Evolutionary conservation across 768 basidiomycete species (phyloP), one percentile per base, ranked within the genome.

Genomic region (Kwoniella botswanensis): DNA sequence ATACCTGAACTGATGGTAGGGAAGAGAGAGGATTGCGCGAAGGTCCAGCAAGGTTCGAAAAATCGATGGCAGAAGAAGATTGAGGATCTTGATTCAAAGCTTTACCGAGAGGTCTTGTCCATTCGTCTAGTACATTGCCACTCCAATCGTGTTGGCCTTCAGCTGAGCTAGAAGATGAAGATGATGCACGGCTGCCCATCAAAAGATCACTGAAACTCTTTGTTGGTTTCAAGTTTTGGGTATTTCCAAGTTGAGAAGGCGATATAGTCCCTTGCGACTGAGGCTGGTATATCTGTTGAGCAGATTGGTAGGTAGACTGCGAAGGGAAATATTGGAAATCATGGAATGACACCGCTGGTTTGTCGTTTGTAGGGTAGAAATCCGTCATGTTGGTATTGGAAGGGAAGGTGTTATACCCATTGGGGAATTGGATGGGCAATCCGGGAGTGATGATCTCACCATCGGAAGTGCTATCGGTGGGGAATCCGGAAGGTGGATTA

Each of bases 101-200:
- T 59, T 63, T 55, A 9, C 67, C 50, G 29, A 72, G 46, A 10
- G 71, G 63, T 52, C 67, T 59, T 3, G 71, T 41, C 67, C 71
- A 70, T 26, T 77, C 69, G 21, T 75, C 72, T 7, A 75, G 26
- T 57, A 69, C 65, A 43, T 54, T 57, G 6, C 46, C 59, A n/a
- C 42, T 68, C 74, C 71, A 74, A 52, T 75, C 72, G 22, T 71
- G 67, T 18, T 63, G 55, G 35, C 74, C 74, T 22, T 76, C 75
- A 10, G 65, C 71, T 26, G 79, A 80, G 63, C 74, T 76, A 13
- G 71, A 72, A 1, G 79, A 80, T 7, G 77, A 78, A 2, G 62
- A 68, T 4, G 79, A 80, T 12, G 63, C 75, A 52, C 77, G 56
- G 42, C 68, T 73, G 15, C 73, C 76, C 68, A 74, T 67, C 70